phyloP scores from a whole-genome alignment of 78 protist genomes.

The Cavenderia fasciculata region DNA sequence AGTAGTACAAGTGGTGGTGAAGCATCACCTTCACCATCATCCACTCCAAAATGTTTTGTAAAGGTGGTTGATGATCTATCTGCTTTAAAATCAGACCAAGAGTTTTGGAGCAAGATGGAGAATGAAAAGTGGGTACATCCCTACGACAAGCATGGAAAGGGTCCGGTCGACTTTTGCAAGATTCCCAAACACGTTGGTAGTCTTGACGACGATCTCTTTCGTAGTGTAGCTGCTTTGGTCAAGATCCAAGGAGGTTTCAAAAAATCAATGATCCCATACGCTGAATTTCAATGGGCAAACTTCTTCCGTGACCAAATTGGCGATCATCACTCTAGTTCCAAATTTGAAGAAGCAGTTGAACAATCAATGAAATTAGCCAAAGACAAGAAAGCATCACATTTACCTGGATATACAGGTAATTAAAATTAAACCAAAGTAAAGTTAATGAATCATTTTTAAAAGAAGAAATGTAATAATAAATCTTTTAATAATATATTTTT shows the following conservation, averaged over 20 bases:
- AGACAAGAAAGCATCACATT: neutral
- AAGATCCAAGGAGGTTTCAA: slow-evolving; percentile 77
- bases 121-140: slow-evolving; percentile 69
- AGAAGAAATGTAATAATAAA: neutral
- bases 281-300: slow-evolving; percentile 78
- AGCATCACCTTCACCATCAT: neutral
- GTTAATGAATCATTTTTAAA: neutral
- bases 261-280: slow-evolving; percentile 67
- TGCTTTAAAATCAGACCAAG: neutral
- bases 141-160: slow-evolving; percentile 61
- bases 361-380: slow-evolving; percentile 48
- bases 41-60: slow-evolving; percentile 29
- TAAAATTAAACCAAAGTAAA: too few species aligned
- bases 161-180: slow-evolving; percentile 22
- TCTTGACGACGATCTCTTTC: slow-evolving; percentile 40
- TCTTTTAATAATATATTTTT: neutral
- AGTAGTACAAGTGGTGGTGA: neutral
- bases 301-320: slow-evolving; percentile 6
- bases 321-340: too few species aligned
- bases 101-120: slow-evolving; percentile 60
- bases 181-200: slow-evolving; percentile 14
- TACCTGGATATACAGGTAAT: slow-evolving; percentile 50
- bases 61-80: slow-evolving; percentile 51
- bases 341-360: slow-evolving; percentile 31
- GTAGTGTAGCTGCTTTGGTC: slow-evolving; percentile 73